Evolutionary conservation across 306 rosid genomes (phyloP), one percentile per base, ranked within the genome.

Genomic region (Vigna mungo): DNA sequence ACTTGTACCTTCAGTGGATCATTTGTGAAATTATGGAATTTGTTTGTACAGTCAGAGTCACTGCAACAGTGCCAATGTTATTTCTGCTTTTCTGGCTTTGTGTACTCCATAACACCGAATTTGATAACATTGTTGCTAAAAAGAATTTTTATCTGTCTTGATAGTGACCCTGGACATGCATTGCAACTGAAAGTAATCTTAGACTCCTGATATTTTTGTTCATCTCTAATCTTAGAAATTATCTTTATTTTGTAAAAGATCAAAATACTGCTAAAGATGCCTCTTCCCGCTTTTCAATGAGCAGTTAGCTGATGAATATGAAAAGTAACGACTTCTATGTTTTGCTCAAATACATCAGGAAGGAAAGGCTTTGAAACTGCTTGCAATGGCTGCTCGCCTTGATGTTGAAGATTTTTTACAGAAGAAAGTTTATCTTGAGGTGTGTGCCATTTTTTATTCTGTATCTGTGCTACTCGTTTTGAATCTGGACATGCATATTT

Each of bases 371-470:
- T 79, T 92, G 84, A 95, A 95, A 83, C 77, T 92, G 66, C 97
- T 92, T 43, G 99, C 99, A 75, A 95, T 91, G 14, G 99, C 97
- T 70, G 87, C 99, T 2, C 93, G 97, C 66, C 97, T 92, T 43
- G 97, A 95, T 70, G 86, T 91, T 27, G 99, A 95, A 84, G 87
- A 87, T 77, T 95, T 95, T 78, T 75, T 95, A 54, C 99, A 92
- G 84, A 91, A 92, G 89, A 92, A 95, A 89, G 99, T 92, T 39
- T 95, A 68, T 84, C 92, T 95, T 4, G 96, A 92, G 99, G 99
- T 92, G 97, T 90, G 69, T 30, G 34, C 34, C 55, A 53, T 72
- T 49, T 43, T 53, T 56, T 55, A 13, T 61, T 51, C 17, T 16
- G 2, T 37, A 68, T 14, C 7, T 15, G 16, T 73, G 68, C 62